A percentile compares a stretch with the other conserved stretches of the same genome.
Conservation (phyloP, 371 early-diverging fungal genomes). For the Smittium mucronatum region DNA sequence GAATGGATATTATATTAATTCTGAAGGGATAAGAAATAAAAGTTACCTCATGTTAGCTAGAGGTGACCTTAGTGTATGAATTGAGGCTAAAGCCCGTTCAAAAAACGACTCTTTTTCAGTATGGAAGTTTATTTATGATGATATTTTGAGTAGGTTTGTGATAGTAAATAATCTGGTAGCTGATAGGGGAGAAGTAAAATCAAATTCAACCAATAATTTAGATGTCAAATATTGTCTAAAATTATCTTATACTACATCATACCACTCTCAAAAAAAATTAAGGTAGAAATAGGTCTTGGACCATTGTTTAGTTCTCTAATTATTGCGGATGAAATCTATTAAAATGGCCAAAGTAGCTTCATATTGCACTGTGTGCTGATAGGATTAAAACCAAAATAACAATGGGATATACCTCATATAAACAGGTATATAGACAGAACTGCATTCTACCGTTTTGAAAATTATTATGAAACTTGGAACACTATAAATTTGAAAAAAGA, state of each 20-base stretch:
- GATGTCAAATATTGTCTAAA: slow-evolving; percentile 9
- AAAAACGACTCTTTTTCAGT: slow-evolving; percentile 6
- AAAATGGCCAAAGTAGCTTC: slow-evolving; percentile 15
- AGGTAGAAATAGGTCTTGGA: slow-evolving; percentile 17
- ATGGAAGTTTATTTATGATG: slow-evolving; percentile 14
- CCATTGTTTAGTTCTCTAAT: slow-evolving; percentile 10
- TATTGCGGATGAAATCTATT: not conserved
- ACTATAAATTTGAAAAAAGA: slow-evolving; percentile 6
- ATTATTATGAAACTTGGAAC: slow-evolving; percentile 11
- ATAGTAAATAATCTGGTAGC: slow-evolving; percentile 14
- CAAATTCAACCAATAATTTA: not conserved
- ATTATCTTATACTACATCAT: slow-evolving; percentile 11
- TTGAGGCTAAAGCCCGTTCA: slow-evolving; percentile 14
- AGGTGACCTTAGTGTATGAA: slow-evolving; percentile 17
- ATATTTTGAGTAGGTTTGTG: slow-evolving; percentile 12
- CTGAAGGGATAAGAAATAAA: slow-evolving; percentile 2
- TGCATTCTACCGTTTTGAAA: slow-evolving; percentile 15
- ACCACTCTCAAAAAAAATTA: slow-evolving; percentile 16
- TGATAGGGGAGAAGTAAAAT: slow-evolving; percentile 17
- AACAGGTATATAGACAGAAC: slow-evolving; percentile 15
- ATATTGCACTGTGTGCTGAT: slow-evolving; percentile 17
- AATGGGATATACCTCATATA: slow-evolving; percentile 15
- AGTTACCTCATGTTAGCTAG: slow-evolving; percentile 13
- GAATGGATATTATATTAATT: slow-evolving; percentile 11
- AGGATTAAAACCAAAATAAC: slow-evolving; percentile 13